A percentile compares a stretch with the other conserved stretches of the same genome.
phyloP scores from a whole-genome alignment of 2,329 filamentous ascomycete species.

The Colletotrichum sp. region DNA sequence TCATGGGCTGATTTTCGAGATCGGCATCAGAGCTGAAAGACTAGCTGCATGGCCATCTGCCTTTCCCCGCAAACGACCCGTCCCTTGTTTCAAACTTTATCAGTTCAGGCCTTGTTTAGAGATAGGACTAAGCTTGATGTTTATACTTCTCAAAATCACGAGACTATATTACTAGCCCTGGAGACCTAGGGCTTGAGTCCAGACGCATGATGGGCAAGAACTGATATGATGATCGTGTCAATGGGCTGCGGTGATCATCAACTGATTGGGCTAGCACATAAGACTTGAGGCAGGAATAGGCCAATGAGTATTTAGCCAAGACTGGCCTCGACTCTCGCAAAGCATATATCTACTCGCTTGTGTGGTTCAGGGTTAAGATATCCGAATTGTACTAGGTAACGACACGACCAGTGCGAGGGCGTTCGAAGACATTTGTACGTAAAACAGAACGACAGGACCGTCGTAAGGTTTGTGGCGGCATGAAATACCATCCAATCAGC shows the following conservation, averaged over 20 bases:
- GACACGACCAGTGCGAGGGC: neutral
- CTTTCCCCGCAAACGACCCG: neutral
- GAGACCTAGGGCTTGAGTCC: neutral
- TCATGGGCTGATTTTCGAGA: neutral
- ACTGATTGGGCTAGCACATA: neutral
- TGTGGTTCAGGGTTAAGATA: neutral
- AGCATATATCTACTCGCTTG: neutral
- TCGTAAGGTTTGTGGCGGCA: neutral
- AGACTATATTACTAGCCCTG: neutral
- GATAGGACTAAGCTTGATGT: neutral
- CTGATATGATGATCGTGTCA: neutral
- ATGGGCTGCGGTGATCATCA: neutral
- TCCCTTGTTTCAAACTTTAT: neutral
- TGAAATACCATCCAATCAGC: neutral
- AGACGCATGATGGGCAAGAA: neutral
- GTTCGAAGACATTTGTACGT: neutral
- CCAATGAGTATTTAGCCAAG: neutral
- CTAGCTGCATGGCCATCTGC: neutral
- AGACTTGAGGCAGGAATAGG: neutral
- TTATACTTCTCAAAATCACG: neutral
- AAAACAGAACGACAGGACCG: neutral
- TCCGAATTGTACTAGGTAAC: neutral
- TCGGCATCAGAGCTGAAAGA: neutral
- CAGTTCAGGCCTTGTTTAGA: neutral
- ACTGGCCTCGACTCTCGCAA: neutral